These are phyloP conservation scores for Colletotrichum orbiculare DNA, from an alignment of 2,329 filamentous ascomycete genomes.

Conservation along the genomic window DNA sequence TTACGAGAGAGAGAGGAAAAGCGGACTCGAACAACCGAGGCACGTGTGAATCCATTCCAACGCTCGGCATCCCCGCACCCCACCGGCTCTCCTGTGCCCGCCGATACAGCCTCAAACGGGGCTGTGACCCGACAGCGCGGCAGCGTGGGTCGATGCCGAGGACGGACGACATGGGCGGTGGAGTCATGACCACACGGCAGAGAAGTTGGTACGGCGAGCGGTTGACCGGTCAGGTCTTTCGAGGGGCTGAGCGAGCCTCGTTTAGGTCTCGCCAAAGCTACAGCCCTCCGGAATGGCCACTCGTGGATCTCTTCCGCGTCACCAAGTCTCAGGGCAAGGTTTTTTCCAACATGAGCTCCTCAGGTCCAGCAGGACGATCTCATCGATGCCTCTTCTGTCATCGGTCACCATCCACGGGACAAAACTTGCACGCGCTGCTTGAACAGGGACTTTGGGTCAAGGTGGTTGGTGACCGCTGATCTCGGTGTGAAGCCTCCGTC, in stretches of 20 bases:
- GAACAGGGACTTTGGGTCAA: no score
- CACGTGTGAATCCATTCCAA: not conserved
- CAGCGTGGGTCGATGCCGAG: constrained; percentile 23
- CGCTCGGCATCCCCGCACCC: constrained; percentile 7
- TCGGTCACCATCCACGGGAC: no score
- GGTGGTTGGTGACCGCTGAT: not conserved
- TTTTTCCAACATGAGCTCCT: no score
- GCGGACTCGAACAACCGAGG: not conserved
- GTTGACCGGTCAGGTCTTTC: not conserved
- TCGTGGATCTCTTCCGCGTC: not conserved
- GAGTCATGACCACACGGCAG: constrained; percentile 3
- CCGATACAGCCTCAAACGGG: constrained; percentile 8
- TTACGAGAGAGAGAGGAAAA: not conserved
- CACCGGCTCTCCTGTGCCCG: not conserved
- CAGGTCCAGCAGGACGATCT: no score
- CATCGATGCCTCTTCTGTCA: no score
- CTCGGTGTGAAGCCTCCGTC: constrained; percentile 1
- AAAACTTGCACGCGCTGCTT: no score
- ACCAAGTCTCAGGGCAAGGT: no score
- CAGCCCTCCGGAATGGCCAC: no score
- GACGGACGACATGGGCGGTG: not conserved
- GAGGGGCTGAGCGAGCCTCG: not conserved
- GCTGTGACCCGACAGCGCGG: constrained; percentile 9
- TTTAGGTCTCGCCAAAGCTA: not conserved
- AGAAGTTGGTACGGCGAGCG: not conserved